Percentiles rank a stretch among this genome's conserved stretches.
phyloP scores from a whole-genome alignment of 2,329 filamentous ascomycete species.

The Pyricularia pennisetigena region DNA sequence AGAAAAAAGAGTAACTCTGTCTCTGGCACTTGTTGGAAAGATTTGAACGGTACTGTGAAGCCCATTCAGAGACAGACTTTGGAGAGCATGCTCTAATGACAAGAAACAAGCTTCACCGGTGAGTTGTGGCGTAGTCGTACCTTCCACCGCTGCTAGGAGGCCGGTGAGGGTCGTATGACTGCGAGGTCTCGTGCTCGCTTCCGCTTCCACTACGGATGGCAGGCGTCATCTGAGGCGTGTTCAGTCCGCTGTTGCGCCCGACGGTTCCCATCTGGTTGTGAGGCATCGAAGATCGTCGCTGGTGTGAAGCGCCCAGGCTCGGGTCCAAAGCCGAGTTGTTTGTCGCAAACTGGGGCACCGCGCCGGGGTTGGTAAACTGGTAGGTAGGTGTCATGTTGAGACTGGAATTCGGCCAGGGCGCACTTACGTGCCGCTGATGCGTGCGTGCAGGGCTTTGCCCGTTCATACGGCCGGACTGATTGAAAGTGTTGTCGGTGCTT shows the following conservation, averaged over 20 bases:
- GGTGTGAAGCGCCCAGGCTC: not conserved
- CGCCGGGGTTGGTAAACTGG: not conserved
- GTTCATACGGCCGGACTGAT: not conserved
- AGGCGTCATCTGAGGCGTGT: not conserved
- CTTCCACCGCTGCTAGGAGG: not conserved
- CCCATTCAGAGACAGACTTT: not conserved
- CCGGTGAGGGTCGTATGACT: not conserved
- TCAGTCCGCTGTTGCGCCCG: not conserved
- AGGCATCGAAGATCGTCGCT: constrained; percentile 1
- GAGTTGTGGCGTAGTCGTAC: not conserved
- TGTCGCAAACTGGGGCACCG: not conserved
- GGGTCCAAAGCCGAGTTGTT: not conserved
- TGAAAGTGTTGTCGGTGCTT: not conserved
- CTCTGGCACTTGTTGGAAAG: not conserved
- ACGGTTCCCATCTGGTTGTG: constrained; percentile 1
- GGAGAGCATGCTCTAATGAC: not conserved
- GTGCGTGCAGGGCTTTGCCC: not conserved
- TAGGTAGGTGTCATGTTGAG: not conserved
- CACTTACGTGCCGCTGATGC: constrained; percentile 1
- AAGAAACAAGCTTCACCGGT: not conserved
- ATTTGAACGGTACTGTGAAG: not conserved
- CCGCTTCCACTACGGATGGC: not conserved
- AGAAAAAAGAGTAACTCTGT: not conserved
- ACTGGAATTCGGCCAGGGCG: constrained; percentile 1
- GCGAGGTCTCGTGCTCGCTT: not conserved